A percentile compares a stretch with the other conserved stretches of the same genome.
These are phyloP conservation scores for Xylaria sp. DNA, from an alignment of 2,329 filamentous ascomycete species.

Conservation along the genomic window DNA sequence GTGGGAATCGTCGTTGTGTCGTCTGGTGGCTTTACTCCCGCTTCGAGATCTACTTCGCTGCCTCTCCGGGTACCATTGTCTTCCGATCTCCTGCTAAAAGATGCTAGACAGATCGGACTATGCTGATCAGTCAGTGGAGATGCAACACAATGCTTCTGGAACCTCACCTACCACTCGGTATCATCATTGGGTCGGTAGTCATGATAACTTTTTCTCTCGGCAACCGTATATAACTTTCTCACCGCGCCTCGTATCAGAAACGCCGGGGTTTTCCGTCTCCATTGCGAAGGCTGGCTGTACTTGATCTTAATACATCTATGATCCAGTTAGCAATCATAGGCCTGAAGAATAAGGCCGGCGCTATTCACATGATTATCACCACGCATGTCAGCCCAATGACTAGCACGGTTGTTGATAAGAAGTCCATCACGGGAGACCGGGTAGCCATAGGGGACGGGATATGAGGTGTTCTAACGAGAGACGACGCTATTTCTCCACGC, in stretches of 20 bases:
- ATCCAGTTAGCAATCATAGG: background rate
- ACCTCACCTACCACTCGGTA: slow-evolving; percentile 19
- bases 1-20: background rate
- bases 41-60: slow-evolving; percentile 7
- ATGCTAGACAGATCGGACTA: slow-evolving; percentile 47
- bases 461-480: background rate
- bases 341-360: background rate
- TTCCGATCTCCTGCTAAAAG: slow-evolving; percentile 37
- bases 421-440: background rate
- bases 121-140: background rate
- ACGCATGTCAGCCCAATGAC: background rate
- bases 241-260: background rate
- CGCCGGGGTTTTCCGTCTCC: background rate
- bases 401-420: background rate
- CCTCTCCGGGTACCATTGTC: background rate
- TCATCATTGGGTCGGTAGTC: background rate
- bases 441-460: background rate
- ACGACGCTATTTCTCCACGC: background rate
- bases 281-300: too few species aligned
- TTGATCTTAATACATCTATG: background rate
- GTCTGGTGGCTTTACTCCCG: background rate
- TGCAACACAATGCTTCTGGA: too few species aligned
- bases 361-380: background rate
- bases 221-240: slow-evolving; percentile 4
- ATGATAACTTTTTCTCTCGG: slow-evolving; percentile 3